Conservation (phyloP, 345 rosid genomes). For the Brassica napus region Da-Ae NC_063436.1:10907501-10908000, state of each 20-base stretch:
- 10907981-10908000: not conserved
- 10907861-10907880: not conserved
- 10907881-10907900: not conserved
- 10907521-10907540: not conserved
- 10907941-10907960: not conserved
- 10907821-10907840: not conserved
- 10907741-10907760: not conserved
- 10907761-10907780: not conserved
- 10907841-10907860: not conserved
- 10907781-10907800: not conserved
- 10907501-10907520: not conserved
- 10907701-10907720: not conserved
- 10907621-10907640: not conserved
- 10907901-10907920: not conserved
- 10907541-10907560: not conserved
- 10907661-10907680: not conserved
- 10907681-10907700: not conserved
- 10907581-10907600: not conserved
- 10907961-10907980: not conserved
- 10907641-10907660: not conserved
- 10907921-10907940: not conserved
- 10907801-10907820: not conserved
- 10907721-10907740: not conserved
- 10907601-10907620: not conserved
- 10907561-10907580: not conserved